A percentile compares a stretch with the other conserved stretches of the same genome.
phyloP scores from a whole-genome alignment of 2,329 filamentous ascomycete genomes.

The Aaosphaeria pasadenensis region DNA sequence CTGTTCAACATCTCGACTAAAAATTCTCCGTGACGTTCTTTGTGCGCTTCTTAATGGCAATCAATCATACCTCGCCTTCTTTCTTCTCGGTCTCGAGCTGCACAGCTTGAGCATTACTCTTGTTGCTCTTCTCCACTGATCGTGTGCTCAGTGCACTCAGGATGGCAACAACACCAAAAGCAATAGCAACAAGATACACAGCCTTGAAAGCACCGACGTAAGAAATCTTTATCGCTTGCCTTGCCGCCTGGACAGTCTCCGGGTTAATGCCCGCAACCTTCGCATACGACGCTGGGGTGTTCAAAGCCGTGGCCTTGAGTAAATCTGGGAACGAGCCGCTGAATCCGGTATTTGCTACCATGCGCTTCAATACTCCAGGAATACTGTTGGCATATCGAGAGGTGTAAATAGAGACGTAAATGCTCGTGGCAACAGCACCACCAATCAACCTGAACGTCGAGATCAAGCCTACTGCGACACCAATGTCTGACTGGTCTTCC shows the following conservation, averaged over 20 bases:
- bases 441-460: slow-evolving; percentile 38
- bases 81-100: slow-evolving; percentile 13
- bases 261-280: slow-evolving; percentile 25
- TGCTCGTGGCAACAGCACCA: slow-evolving; percentile 38
- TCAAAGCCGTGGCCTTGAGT: slow-evolving; percentile 27
- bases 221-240: slow-evolving; percentile 26
- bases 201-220: slow-evolving; percentile 36
- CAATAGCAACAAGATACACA: slow-evolving; percentile 37
- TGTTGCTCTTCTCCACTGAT: slow-evolving; percentile 29
- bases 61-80: not conserved
- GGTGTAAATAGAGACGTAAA: slow-evolving; percentile 37
- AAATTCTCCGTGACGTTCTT: too few relatives aligned
- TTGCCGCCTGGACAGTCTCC: slow-evolving; percentile 19
- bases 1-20: too few relatives aligned
- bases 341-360: slow-evolving; percentile 3
- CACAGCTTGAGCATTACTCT: slow-evolving; percentile 19
- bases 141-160: slow-evolving; percentile 27
- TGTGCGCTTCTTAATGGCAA: not conserved
- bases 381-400: slow-evolving; percentile 19
- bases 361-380: slow-evolving; percentile 3
- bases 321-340: slow-evolving; percentile 8
- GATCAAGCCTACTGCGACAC: slow-evolving; percentile 37
- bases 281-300: slow-evolving; percentile 32
- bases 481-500: slow-evolving; percentile 35
- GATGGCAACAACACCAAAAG: slow-evolving; percentile 33